Conservation (phyloP, 2,329 filamentous ascomycete genomes). For the Colletotrichum sp. region DNA sequence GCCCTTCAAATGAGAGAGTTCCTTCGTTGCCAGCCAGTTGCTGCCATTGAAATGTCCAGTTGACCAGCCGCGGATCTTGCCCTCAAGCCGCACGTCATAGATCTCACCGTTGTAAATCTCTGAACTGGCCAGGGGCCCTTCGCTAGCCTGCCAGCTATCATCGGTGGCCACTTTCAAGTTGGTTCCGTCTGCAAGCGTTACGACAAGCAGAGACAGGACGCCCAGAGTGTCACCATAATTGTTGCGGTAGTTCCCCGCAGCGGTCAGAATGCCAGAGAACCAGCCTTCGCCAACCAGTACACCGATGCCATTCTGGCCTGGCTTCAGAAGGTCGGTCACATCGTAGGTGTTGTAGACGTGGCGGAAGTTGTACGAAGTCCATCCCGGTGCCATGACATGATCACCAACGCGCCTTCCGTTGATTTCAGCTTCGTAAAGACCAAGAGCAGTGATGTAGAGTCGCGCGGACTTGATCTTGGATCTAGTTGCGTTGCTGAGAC, state of each 20-base stretch:
- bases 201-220: not conserved
- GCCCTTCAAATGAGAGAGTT: not conserved
- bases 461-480: conserved; percentile 34
- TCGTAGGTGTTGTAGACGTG: conserved; percentile 59
- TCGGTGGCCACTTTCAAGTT: conserved; percentile 37
- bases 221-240: not conserved
- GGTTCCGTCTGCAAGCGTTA: conserved; percentile 33
- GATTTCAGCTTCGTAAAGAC: conserved; percentile 51
- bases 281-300: not conserved
- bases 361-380: conserved; percentile 54
- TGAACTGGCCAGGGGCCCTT: conserved; percentile 26
- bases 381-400: conserved; percentile 52
- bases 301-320: conserved; percentile 3
- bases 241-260: not conserved
- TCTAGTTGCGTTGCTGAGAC: conserved; percentile 23
- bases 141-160: conserved; percentile 34
- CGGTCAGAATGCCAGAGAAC: not conserved
- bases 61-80: not conserved
- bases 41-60: conserved; percentile 27
- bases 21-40: not conserved
- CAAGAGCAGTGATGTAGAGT: conserved; percentile 51
- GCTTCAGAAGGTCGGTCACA: conserved; percentile 43
- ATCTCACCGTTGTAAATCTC: conserved; percentile 60
- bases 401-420: conserved; percentile 49
- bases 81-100: conserved; percentile 42